Base-by-base conservation (phyloP, 768 basidiomycete species). In the Boletus rubropictus region DNA sequence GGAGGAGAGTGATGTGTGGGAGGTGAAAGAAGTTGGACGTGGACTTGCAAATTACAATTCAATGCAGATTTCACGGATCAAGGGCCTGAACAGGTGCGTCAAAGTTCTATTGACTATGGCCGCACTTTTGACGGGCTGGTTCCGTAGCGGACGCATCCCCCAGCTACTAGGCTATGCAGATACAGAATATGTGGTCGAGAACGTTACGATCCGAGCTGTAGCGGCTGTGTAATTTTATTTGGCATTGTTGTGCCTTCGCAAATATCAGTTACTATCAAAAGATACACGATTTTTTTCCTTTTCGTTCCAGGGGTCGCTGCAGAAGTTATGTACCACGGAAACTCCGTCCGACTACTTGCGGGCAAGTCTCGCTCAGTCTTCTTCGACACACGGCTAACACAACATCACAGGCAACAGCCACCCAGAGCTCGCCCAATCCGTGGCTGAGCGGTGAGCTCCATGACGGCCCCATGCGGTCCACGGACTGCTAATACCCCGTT, bases 41-140 rank as follows among this genome's bases (percentile, higher is more conserved):
- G 96, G 96, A 1, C 72, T 97, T 43, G 91, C 92, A 12, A 96
- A 94, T 69, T 99, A 96, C 64, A 97, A 97, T 61, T 94, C 88
- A 39, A 84, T 81, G 34, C 94, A 98, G 68, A 93, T 98, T 51
- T 73, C 78, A 44, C 78, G 82, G 48, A 84, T 97, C 41, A 93
- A 88, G 62, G 93, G 96, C 0, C 60, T 90, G 56, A 89, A 93
- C 66, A 97, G 94, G 94, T 93, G 56, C 24, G 78, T 67, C n/a
- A 4, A 10, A 9, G 38, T 32, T 46, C 11, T 22, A n/a, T 15
- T 35, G 31, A 8, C 7, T 4, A 34, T n/a, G 21, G 4, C n/a
- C 8, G 9, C 33, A 14, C 28, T 15, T 37, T 37, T 43, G 48
- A 47, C 49, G 54, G 50, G 55, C 27, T 48, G 1, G 39, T 42